Evolutionary conservation across 2,329 filamentous ascomycete genomes (phyloP).

Genomic region (Calonectria hongkongensis): DNA sequence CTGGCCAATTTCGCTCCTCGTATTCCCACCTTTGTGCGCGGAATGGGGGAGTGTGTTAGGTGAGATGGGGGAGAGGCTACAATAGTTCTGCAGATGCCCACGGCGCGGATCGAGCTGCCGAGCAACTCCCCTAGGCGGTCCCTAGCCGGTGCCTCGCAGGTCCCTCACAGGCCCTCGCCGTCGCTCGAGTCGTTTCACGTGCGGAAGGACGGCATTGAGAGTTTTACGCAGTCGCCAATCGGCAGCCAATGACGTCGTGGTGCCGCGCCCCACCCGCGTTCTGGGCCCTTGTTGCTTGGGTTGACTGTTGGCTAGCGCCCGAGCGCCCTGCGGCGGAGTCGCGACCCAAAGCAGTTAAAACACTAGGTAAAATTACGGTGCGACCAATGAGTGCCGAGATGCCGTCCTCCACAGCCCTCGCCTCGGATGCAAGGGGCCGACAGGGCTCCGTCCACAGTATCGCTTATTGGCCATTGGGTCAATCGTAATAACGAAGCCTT

Average conservation of each 20-base stretch:
- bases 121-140: background rate
- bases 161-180: no score
- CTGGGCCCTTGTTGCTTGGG: constrained; percentile 18
- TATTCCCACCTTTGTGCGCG: constrained; percentile 10
- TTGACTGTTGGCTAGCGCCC: background rate
- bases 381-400: constrained; percentile 5
- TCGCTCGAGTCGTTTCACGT: constrained; percentile 11
- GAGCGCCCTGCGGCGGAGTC: constrained; percentile 25
- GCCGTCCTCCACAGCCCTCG: constrained; percentile 20
- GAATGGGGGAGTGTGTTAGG: background rate
- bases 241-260: background rate
- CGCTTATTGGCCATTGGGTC: constrained; percentile 29
- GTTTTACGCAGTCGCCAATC: constrained; percentile 31
- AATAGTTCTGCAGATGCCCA: background rate
- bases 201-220: constrained; percentile 18
- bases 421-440: constrained; percentile 30
- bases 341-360: background rate
- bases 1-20: constrained; percentile 21
- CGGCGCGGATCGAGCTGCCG: constrained; percentile 32
- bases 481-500: constrained; percentile 31
- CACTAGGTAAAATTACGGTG: background rate
- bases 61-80: background rate
- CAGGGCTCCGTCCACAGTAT: background rate
- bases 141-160: no score
- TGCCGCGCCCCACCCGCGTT: constrained; percentile 1